Conservation (phyloP, 2,329 filamentous ascomycete species). For the Camillea tinctor region DNA sequence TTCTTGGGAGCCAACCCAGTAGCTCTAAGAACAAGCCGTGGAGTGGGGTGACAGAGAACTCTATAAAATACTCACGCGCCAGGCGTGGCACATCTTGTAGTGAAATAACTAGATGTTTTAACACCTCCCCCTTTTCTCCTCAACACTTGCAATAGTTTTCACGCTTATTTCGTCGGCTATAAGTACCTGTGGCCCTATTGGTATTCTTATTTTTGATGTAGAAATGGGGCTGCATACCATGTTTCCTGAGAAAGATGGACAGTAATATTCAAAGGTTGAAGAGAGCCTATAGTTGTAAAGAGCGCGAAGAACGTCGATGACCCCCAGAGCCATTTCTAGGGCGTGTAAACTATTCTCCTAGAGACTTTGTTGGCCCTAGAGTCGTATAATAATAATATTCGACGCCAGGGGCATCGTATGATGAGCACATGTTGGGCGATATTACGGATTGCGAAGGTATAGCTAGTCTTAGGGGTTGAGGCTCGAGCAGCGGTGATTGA, state of each 20-base stretch:
- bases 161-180: not conserved
- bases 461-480: not conserved
- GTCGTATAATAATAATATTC: not conserved
- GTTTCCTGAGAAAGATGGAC: not conserved
- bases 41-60: not conserved
- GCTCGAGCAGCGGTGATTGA: not conserved
- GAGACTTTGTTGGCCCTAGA: not conserved
- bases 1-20: not conserved
- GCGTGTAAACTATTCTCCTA: not conserved
- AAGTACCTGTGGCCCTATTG: not conserved
- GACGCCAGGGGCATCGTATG: not conserved
- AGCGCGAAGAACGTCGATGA: not conserved
- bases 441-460: not conserved
- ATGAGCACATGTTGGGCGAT: not conserved
- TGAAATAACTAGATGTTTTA: not conserved
- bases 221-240: not conserved
- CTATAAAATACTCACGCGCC: slow-evolving; percentile 7
- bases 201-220: not conserved
- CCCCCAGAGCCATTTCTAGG: not conserved
- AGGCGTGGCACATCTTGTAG: slow-evolving; percentile 20
- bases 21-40: not conserved
- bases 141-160: not conserved
- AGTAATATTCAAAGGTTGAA: not conserved
- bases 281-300: not conserved
- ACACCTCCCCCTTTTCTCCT: not conserved